Percentiles rank a stretch among this genome's conserved stretches.
phyloP scores from a whole-genome alignment of 257 asterid species.

The Penstemon eatonii region DNA sequence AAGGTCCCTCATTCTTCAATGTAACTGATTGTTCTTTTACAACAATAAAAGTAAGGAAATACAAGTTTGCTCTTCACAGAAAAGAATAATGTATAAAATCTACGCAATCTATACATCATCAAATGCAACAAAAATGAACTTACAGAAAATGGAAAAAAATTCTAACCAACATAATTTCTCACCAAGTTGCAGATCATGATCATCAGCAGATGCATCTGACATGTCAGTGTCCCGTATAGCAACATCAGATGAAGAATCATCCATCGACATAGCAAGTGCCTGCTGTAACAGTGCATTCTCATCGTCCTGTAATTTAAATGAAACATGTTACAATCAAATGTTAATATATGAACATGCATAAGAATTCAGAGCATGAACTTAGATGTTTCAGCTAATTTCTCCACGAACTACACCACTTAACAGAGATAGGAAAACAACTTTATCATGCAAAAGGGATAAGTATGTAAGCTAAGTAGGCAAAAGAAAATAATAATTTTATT shows the following conservation, averaged over 20 bases:
- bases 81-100: neutral
- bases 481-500: neutral
- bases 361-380: slow-evolving; percentile 15
- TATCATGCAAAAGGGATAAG: slow-evolving; percentile 9
- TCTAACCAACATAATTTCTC: slow-evolving; percentile 28
- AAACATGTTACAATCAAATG: slow-evolving; percentile 23
- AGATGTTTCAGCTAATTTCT: slow-evolving; percentile 14
- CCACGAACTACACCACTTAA: slow-evolving; percentile 19
- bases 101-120: neutral
- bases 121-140: slow-evolving; percentile 13
- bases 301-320: slow-evolving; percentile 66
- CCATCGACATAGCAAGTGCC: slow-evolving; percentile 99
- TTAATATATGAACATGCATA: slow-evolving; percentile 1
- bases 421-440: neutral
- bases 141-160: slow-evolving; percentile 12
- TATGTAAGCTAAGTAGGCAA: neutral
- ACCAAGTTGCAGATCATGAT: slow-evolving; percentile 96
- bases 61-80: neutral
- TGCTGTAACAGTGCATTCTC: slow-evolving; percentile 95
- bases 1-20: slow-evolving; percentile 15
- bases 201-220: slow-evolving; percentile 93
- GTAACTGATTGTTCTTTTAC: slow-evolving; percentile 1
- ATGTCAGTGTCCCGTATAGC: slow-evolving; percentile 83
- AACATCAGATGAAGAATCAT: slow-evolving; percentile 66
- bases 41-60: slow-evolving; percentile 15